Conservation (phyloP, 176 grass and related monocot species). For the Oryza meridionalis region DNA sequence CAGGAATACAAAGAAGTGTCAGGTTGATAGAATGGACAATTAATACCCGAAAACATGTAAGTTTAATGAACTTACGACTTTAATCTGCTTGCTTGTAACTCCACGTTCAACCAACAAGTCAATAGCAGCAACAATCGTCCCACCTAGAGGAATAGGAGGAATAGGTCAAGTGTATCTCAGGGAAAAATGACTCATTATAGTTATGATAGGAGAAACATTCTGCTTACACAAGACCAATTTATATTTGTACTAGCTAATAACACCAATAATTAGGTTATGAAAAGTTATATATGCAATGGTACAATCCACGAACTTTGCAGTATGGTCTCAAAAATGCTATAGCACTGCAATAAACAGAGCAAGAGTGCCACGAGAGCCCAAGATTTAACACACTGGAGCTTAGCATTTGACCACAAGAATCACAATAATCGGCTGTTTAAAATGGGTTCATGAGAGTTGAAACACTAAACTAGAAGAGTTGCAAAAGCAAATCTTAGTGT, state of each 20-base stretch:
- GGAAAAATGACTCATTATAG: slow-evolving; percentile 17
- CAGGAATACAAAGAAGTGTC: background rate
- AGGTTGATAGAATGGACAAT: slow-evolving; percentile 10
- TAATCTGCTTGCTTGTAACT: slow-evolving; percentile 81
- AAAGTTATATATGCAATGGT: background rate
- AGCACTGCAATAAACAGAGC: background rate
- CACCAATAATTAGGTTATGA: background rate
- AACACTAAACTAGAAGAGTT: background rate
- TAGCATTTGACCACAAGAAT: background rate
- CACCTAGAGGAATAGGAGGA: slow-evolving; percentile 72
- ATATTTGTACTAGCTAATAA: background rate
- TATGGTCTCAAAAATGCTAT: background rate
- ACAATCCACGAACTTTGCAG: background rate
- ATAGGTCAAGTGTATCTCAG: slow-evolving; percentile 29
- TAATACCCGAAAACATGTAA: background rate
- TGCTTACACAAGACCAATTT: slow-evolving; percentile 14
- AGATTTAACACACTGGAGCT: background rate
- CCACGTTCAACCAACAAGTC: slow-evolving; percentile 90
- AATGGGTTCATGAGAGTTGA: background rate
- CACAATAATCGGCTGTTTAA: background rate
- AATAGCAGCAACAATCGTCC: slow-evolving; percentile 88
- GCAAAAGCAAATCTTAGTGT: too few species aligned
- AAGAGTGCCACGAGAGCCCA: background rate
- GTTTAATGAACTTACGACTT: slow-evolving; percentile 68
- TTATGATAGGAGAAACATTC: slow-evolving; percentile 13